Evolutionary conservation across 2,329 filamentous ascomycete genomes (phyloP), one percentile per base, ranked within the genome.

Genomic region (Conoideocrella luteorostrata): DNA sequence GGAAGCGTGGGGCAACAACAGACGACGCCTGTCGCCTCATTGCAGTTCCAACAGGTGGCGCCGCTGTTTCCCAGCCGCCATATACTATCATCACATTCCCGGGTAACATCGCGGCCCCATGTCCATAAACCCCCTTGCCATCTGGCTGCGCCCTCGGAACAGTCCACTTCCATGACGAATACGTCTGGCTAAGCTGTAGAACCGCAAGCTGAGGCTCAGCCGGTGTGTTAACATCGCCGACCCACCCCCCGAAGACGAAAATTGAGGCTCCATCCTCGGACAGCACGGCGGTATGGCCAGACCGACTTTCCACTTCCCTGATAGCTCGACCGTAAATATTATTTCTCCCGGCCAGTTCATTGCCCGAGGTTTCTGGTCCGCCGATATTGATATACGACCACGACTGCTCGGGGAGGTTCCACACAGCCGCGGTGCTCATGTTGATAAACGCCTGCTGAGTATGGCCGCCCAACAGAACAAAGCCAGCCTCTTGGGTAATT

Each of bases 371-470:
- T 39, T 55, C 46, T 2, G 72, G 67, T 4, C 68, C 63, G 12
- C 75, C 67, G n/a, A 90, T 78, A 1, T 75, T 71, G 21, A 94
- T 69, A 60, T 91, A 96, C 22, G 80, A 84, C 91, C 91, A 97
- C 42, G 78, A 83, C 57, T 89, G 82, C 56, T 94, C 85, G 0
- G 91, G 91, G 6, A 96, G 70, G 43, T 82, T 90, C 72, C 90
- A 95, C 2, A 96, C 69, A 0, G 89, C 91, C 1, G 91, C 79
- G 34, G 88, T 87, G 45, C 88, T 94, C 84, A 95, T 96, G 61
- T 96, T 95, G 66, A 96, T 83, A 59, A 95, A 96, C 0, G 89
- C 90, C 13, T 71, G 65, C 52, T 80, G 72, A 0, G 89, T 95
- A 59, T 96, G 89, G 1, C 91, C 91, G 32, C 90, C 91, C 13